Evolutionary conservation across 177 flowering plant genomes (phyloP).

Genomic region (Vitis hybrid): DNA sequence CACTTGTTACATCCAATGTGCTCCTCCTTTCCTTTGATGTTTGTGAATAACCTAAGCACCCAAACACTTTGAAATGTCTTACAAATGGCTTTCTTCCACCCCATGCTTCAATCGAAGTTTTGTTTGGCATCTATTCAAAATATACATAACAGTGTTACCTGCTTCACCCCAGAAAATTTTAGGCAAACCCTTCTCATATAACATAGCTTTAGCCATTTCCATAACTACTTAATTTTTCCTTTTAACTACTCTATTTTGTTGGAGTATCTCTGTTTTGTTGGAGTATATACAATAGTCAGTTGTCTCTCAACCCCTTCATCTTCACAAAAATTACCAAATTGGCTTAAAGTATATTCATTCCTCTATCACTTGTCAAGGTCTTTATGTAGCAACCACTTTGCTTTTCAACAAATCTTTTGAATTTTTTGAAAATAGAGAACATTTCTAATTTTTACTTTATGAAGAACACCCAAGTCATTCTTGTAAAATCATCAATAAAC

Average conservation of each 20-base stretch:
- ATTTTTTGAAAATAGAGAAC: neutral
- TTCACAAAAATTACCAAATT: conserved; percentile 7
- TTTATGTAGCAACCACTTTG: neutral
- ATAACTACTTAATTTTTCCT: neutral
- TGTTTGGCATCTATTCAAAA: neutral
- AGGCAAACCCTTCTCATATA: no score
- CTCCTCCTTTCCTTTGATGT: no score
- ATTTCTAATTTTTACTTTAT: neutral
- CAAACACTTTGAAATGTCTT: neutral
- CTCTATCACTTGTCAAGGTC: conserved; percentile 1
- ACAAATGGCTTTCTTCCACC: neutral
- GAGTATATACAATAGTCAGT: neutral
- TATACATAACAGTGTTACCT: neutral
- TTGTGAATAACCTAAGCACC: neutral
- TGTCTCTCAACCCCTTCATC: neutral
- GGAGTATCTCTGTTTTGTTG: neutral
- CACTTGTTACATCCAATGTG: neutral
- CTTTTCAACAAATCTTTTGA: conserved; percentile 2
- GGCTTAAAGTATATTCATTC: neutral
- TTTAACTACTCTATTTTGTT: neutral
- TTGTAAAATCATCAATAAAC: no score
- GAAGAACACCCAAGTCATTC: neutral
- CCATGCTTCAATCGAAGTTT: conserved; percentile 6
- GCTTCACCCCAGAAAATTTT: no score
- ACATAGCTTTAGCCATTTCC: no score